Percentiles rank a stretch among this genome's conserved stretches.
phyloP scores from a whole-genome alignment of 1,139 yeast species.

The Wickerhamomyces sp. region DNA sequence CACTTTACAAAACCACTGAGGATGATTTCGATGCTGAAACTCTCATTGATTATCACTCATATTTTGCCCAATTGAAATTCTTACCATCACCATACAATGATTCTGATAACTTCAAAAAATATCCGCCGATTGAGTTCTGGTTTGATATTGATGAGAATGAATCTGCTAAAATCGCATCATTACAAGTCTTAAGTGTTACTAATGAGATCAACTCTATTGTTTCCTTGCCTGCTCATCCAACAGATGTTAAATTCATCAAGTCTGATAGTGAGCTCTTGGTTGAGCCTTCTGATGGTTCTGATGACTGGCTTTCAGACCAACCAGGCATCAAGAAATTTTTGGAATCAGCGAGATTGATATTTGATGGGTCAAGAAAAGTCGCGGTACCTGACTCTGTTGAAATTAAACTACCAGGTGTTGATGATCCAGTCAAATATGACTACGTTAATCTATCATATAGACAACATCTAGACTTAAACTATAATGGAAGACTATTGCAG shows the following conservation, averaged over 20 bases:
- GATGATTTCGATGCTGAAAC: conserved; percentile 14
- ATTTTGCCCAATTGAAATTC: conserved; percentile 44
- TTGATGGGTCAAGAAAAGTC: conserved; percentile 32
- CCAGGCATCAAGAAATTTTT: conserved; percentile 45
- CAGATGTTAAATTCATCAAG: conserved; percentile 20
- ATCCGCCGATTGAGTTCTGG: conserved; percentile 56
- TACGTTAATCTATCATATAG: conserved; percentile 40
- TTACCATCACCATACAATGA: conserved; percentile 39
- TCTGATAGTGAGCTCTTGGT: conserved; percentile 15
- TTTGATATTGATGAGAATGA: conserved; percentile 40
- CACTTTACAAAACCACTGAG: conserved; percentile 19
- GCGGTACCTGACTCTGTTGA: conserved; percentile 35
- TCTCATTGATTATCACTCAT: conserved; percentile 34
- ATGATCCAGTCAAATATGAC: conserved; percentile 34
- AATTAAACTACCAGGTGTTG: conserved; percentile 32
- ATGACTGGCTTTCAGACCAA: conserved; percentile 37
- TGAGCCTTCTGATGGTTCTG: conserved; percentile 19
- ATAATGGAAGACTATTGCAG: conserved; percentile 37
- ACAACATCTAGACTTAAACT: conserved; percentile 39
- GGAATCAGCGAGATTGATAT: conserved; percentile 33
- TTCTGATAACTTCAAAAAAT: conserved; percentile 23
- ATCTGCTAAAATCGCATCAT: conserved; percentile 36
- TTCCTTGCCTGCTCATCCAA: conserved; percentile 13
- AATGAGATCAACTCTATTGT: conserved; percentile 16
- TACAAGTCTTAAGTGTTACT: conserved; percentile 15